Evolutionary conservation across 345 rosid genomes (phyloP).

Genomic region (Salix exigua): DNA sequence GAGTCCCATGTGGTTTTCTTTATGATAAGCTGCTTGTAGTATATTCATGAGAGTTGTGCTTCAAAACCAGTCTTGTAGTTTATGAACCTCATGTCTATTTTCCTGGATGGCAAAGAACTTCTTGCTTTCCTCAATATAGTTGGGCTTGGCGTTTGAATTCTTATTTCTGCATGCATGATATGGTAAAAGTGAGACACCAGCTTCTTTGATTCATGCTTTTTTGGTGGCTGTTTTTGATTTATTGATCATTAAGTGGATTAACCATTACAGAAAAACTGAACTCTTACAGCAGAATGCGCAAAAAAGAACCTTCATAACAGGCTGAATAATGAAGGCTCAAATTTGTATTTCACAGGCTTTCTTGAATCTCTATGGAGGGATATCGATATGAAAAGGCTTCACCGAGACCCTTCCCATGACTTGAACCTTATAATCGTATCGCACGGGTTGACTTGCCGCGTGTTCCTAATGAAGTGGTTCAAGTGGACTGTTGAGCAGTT

Average conservation of each 20-base stretch:
- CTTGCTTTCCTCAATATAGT: background rate
- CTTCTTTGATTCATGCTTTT: background rate
- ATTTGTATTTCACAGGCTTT: conserved; percentile 50
- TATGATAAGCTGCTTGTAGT: too few relatives aligned
- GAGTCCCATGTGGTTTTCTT: background rate
- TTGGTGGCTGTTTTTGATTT: background rate
- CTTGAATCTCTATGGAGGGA: conserved; percentile 97
- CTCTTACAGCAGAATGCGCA: background rate
- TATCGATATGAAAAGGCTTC: conserved; percentile 77
- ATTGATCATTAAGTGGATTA: background rate
- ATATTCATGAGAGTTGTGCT: background rate
- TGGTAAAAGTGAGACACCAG: background rate
- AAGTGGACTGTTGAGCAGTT: conserved; percentile 93
- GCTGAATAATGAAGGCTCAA: background rate
- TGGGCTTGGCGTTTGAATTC: background rate
- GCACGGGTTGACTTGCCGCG: conserved; percentile 75
- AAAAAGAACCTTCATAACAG: background rate
- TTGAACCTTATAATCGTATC: conserved; percentile 78
- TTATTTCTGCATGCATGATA: background rate
- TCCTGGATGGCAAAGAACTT: background rate
- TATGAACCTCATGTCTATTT: background rate
- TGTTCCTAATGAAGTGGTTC: conserved; percentile 98
- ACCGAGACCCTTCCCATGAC: conserved; percentile 51
- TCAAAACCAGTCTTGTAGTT: background rate
- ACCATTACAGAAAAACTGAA: background rate